A percentile compares a stretch with the other conserved stretches of the same genome.
Evolutionary conservation across 169 alveolate genomes (phyloP).

Genomic region (Eimeria brunetti): DNA sequence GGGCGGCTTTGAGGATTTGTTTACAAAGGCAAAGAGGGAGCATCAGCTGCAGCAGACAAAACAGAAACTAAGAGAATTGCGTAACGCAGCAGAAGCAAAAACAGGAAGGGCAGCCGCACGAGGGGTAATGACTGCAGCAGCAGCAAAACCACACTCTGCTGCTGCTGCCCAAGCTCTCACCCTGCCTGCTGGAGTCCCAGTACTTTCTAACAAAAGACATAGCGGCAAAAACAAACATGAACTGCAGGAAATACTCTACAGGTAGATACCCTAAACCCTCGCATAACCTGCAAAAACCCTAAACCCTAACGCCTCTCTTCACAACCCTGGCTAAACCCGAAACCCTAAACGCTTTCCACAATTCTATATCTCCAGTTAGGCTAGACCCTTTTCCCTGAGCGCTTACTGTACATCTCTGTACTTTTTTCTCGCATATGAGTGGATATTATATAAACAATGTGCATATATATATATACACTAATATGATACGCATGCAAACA

Average conservation of each 20-base stretch:
- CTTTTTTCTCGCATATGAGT: too few relatives aligned
- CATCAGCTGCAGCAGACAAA: constrained; percentile 29
- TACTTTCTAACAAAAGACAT: background rate
- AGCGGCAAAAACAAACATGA: constrained; percentile 18
- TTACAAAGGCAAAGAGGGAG: background rate
- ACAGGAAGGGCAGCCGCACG: constrained; percentile 3
- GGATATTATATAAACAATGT: too few relatives aligned
- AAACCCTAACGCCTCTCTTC: too few relatives aligned
- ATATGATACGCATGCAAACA: too few relatives aligned
- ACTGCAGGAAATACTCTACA: constrained; percentile 32
- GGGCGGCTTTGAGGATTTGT: background rate
- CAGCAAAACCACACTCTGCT: background rate
- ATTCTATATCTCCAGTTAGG: too few relatives aligned
- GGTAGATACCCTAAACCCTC: constrained; percentile 28
- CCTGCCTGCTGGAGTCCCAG: background rate
- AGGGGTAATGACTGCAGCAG: constrained; percentile 30
- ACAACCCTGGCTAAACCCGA: background rate
- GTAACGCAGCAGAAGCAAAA: constrained; percentile 38
- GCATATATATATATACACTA: too few relatives aligned
- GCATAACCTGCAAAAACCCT: too few relatives aligned
- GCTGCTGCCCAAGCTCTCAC: background rate
- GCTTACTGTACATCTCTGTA: too few relatives aligned
- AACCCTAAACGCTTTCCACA: constrained; percentile 3
- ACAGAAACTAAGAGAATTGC: constrained; percentile 70
- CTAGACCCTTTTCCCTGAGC: background rate